Percentiles rank a stretch among this genome's conserved stretches.
phyloP scores from a whole-genome alignment of 805 yeast genomes.

The Cyberlindnera nakhonratchasimensis region DNA sequence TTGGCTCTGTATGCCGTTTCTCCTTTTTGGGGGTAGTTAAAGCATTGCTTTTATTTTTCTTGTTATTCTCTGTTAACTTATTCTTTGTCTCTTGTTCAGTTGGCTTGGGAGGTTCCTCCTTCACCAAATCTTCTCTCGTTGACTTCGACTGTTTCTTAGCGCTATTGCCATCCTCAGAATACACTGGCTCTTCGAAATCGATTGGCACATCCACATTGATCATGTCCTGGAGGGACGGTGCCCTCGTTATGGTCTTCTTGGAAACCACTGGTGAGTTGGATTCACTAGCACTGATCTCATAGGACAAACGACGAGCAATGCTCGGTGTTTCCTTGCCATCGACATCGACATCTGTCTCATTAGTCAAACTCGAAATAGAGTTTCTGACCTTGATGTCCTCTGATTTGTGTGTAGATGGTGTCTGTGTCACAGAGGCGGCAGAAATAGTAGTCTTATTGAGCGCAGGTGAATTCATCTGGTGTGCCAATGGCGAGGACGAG shows the following conservation, averaged over 20 bases:
- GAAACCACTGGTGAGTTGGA: slow-evolving; percentile 25
- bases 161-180: slow-evolving; percentile 5
- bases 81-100: not conserved
- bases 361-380: slow-evolving; percentile 35
- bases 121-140: not conserved
- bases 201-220: slow-evolving; percentile 16
- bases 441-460: slow-evolving; percentile 3
- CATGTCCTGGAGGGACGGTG: slow-evolving; percentile 18
- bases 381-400: slow-evolving; percentile 20
- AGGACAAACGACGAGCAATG: slow-evolving; percentile 30
- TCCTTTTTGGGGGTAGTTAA: not conserved
- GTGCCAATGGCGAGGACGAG: slow-evolving; percentile 5
- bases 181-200: slow-evolving; percentile 15
- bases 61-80: not conserved
- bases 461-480: slow-evolving; percentile 16
- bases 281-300: slow-evolving; percentile 23
- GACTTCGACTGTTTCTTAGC: not conserved
- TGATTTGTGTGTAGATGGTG: slow-evolving; percentile 9
- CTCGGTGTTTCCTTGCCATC: slow-evolving; percentile 39
- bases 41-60: not conserved
- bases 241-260: slow-evolving; percentile 21
- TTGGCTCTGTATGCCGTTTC: not conserved
- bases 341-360: slow-evolving; percentile 43
- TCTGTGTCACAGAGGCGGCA: not conserved
- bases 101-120: not conserved